Percentiles rank a stretch among this genome's conserved stretches.
Evolutionary conservation across 2,329 filamentous ascomycete species (phyloP).

Genomic region (Dothidotthia symphoricarpi): DNA sequence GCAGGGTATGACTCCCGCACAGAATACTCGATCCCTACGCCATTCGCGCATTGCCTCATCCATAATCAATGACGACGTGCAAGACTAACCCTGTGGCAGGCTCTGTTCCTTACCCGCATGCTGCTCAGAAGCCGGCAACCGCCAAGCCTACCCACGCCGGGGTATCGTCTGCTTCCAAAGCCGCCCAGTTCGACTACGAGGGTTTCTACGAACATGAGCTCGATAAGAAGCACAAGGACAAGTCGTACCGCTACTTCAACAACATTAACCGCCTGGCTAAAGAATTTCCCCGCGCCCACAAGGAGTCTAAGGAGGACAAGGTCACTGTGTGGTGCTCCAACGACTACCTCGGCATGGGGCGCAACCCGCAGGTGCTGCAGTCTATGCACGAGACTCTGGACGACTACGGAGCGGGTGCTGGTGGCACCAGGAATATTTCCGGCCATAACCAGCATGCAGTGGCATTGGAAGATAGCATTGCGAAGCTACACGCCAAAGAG

Average conservation of each 20-base stretch:
- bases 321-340: constrained; percentile 99
- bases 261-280: constrained; percentile 98
- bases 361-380: constrained; percentile 80
- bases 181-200: constrained; percentile 80
- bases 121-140: constrained; percentile 25
- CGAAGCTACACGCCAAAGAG: constrained; percentile 88
- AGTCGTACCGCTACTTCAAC: constrained; percentile 99
- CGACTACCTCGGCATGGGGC: constrained; percentile 97
- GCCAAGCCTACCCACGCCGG: constrained; percentile 33
- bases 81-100: constrained; percentile 21
- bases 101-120: constrained; percentile 29
- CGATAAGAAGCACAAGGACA: constrained; percentile 99
- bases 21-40: not conserved
- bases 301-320: constrained; percentile 74
- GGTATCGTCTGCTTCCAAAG: constrained; percentile 49
- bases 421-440: constrained; percentile 95
- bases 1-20: constrained; percentile 43
- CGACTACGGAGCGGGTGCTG: constrained; percentile 90
- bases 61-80: constrained; percentile 1
- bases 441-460: constrained; percentile 96
- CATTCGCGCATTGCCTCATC: constrained; percentile 4
- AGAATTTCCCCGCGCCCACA: constrained; percentile 94
- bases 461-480: constrained; percentile 74
- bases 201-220: constrained; percentile 83
- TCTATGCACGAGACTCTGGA: constrained; percentile 95